These are phyloP conservation scores for Solanum pennellii DNA, from an alignment of 257 asterid species.

Conservation along the genomic window DNA sequence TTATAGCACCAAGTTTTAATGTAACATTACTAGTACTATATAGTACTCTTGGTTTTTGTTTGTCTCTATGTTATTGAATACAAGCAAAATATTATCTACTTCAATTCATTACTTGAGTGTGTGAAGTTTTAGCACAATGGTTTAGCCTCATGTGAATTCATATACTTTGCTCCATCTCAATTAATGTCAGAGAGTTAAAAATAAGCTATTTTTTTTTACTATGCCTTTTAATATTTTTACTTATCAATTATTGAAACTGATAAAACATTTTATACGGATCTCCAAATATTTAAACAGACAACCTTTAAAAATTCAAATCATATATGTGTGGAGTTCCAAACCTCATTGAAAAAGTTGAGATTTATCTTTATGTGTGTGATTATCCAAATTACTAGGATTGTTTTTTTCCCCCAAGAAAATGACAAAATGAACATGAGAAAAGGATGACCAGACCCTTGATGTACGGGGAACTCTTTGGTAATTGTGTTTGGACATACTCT, in stretches of 20 bases:
- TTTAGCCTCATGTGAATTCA: neutral
- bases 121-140: neutral
- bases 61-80: neutral
- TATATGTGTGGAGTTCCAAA: neutral
- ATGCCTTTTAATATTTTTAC: neutral
- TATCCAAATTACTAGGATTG: neutral
- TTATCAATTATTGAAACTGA: neutral
- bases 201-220: too few species aligned
- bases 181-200: neutral
- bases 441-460: constrained; percentile 3
- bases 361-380: neutral
- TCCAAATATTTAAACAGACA: too few species aligned
- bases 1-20: neutral
- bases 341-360: neutral
- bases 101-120: neutral
- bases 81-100: neutral
- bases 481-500: neutral
- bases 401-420: neutral
- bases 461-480: neutral
- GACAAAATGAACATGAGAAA: neutral
- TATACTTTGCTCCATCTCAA: neutral
- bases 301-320: neutral
- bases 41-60: neutral
- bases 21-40: neutral
- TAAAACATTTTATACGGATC: neutral